These are phyloP conservation scores for Fagus sylvatica DNA, from an alignment of 306 rosid species.

Conservation along the genomic window DNA sequence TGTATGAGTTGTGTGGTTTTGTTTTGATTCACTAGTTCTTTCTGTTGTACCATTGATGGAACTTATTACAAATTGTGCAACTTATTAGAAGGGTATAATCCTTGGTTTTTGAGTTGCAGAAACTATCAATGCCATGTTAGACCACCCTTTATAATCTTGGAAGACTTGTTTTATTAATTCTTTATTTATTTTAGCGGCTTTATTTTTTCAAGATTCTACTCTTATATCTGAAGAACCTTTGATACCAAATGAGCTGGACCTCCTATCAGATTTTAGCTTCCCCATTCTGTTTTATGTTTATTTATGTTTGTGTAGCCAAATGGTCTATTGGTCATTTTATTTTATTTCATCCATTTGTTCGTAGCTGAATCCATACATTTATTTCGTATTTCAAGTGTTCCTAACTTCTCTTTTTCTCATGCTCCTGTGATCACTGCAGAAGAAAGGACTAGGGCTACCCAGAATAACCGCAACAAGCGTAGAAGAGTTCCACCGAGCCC, in stretches of 20 bases:
- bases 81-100: background rate
- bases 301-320: background rate
- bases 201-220: background rate
- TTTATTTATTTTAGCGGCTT: background rate
- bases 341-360: background rate
- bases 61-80: background rate
- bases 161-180: background rate
- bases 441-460: slow-evolving; percentile 40
- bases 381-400: slow-evolving; percentile 1
- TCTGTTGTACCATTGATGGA: background rate
- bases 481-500: slow-evolving; percentile 49
- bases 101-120: background rate
- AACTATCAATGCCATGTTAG: background rate
- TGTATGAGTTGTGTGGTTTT: background rate
- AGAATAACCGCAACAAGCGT: slow-evolving; percentile 49
- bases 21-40: background rate
- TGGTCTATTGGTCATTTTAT: background rate
- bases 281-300: background rate
- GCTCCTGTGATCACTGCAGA: slow-evolving; percentile 44
- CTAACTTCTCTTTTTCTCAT: slow-evolving; percentile 9
- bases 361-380: slow-evolving; percentile 3
- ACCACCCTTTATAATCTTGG: background rate
- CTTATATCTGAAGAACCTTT: background rate
- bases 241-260: background rate
- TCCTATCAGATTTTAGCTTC: background rate